A percentile compares a stretch with the other conserved stretches of the same genome.
These are phyloP conservation scores for Zygosaccharomyces lentus DNA, from an alignment of 805 yeast species.

Conservation along the genomic window DNA sequence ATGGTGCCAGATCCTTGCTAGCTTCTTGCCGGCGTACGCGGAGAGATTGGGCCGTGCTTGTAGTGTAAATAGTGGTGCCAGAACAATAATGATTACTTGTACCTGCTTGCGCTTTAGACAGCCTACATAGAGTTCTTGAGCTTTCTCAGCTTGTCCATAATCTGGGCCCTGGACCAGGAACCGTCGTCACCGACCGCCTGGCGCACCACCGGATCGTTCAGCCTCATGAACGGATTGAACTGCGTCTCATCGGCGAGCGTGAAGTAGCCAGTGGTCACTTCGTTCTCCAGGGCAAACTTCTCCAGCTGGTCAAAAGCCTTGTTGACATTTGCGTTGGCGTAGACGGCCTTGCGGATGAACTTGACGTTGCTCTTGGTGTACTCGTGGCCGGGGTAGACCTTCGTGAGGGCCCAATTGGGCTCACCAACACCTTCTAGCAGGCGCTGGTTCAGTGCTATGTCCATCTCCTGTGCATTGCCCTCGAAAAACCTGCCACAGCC, in stretches of 20 bases:
- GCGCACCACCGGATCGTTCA: conserved; percentile 59
- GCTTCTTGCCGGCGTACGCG: too few species aligned
- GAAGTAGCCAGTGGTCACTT: conserved; percentile 78
- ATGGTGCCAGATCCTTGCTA: too few species aligned
- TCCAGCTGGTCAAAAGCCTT: conserved; percentile 52
- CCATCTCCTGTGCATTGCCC: conserved; percentile 82
- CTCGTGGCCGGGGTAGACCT: conserved; percentile 92
- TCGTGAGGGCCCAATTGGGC: conserved; percentile 41
- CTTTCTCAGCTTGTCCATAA: conserved; percentile 70
- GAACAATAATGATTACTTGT: neutral
- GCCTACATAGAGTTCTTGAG: conserved; percentile 61
- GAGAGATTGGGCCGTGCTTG: too few species aligned
- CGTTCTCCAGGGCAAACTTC: conserved; percentile 48
- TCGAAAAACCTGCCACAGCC: conserved; percentile 98
- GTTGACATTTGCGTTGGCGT: conserved; percentile 38
- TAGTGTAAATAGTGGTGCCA: neutral
- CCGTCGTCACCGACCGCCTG: conserved; percentile 52
- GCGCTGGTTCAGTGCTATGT: conserved; percentile 53
- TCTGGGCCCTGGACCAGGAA: conserved; percentile 38
- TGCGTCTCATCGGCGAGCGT: conserved; percentile 77
- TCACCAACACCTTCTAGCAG: conserved; percentile 57
- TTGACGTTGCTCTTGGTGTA: conserved; percentile 78
- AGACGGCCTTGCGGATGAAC: conserved; percentile 65
- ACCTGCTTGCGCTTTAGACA: neutral
- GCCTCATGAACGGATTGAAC: conserved; percentile 87